Evolutionary conservation across 306 rosid species (phyloP).

Genomic region (Vigna trinervia): DNA sequence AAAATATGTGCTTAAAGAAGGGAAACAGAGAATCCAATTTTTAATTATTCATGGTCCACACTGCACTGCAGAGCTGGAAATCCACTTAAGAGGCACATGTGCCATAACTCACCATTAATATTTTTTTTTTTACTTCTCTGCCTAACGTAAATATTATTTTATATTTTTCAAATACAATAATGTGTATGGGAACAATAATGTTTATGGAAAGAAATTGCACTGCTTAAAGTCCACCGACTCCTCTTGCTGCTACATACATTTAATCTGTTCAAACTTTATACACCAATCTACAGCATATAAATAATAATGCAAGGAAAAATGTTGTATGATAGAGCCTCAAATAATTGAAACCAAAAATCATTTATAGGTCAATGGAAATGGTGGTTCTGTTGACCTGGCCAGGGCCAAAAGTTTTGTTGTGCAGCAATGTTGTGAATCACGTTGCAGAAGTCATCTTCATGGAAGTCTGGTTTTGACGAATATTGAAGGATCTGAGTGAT

Average conservation of each 20-base stretch:
- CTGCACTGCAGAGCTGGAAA: constrained; percentile 62
- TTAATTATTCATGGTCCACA: constrained; percentile 51
- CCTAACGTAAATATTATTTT: constrained; percentile 32
- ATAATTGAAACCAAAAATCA: background rate
- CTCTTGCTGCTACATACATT: constrained; percentile 42
- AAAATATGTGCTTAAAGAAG: constrained; percentile 35
- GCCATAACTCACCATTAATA: constrained; percentile 26
- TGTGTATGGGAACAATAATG: constrained; percentile 31
- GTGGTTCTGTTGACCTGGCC: constrained; percentile 65
- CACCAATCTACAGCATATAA: constrained; percentile 49
- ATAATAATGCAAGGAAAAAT: constrained; percentile 13
- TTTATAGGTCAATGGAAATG: constrained; percentile 53
- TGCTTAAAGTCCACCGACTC: constrained; percentile 43
- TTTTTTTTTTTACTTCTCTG: constrained; percentile 36
- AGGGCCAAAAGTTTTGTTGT: constrained; percentile 73
- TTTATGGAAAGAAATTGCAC: constrained; percentile 43
- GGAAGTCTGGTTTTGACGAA: constrained; percentile 19
- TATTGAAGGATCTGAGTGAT: constrained; percentile 68
- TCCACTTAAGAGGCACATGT: constrained; percentile 61
- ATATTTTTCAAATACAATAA: constrained; percentile 36
- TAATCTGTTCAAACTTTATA: constrained; percentile 53
- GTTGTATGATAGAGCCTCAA: background rate
- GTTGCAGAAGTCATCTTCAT: constrained; percentile 65
- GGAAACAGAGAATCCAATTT: constrained; percentile 49
- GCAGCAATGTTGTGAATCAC: constrained; percentile 68